These are phyloP conservation scores for Ustulina deusta DNA, from an alignment of 2,329 filamentous ascomycete genomes.

Conservation along the genomic window DNA sequence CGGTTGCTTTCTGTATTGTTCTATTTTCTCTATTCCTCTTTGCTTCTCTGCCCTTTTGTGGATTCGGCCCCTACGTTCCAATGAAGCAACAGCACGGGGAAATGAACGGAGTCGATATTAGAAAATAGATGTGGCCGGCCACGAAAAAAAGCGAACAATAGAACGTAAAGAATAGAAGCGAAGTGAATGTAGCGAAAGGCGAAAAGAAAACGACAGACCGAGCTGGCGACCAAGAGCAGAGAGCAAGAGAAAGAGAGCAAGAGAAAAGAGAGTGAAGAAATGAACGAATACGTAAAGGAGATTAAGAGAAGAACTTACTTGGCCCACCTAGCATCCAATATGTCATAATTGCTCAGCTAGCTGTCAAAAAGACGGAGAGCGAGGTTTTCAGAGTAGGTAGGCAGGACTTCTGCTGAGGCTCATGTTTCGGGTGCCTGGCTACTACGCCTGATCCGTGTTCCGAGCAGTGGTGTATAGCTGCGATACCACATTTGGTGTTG, in stretches of 20 bases:
- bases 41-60: background rate
- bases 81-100: constrained; percentile 12
- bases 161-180: constrained; percentile 19
- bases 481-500: constrained; percentile 32
- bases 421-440: constrained; percentile 31
- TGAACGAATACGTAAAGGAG: constrained; percentile 1
- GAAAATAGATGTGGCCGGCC: constrained; percentile 45
- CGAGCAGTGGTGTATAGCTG: constrained; percentile 28
- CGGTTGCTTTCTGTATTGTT: constrained; percentile 13
- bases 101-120: constrained; percentile 28
- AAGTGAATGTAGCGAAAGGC: constrained; percentile 40
- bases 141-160: constrained; percentile 28
- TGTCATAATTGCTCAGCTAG: constrained; percentile 14
- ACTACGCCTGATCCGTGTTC: constrained; percentile 31
- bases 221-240: constrained; percentile 42
- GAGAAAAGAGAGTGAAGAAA: constrained; percentile 23
- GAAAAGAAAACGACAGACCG: constrained; percentile 37
- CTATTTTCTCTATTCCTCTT: constrained; percentile 20
- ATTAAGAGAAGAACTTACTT: constrained; percentile 21
- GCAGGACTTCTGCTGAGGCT: constrained; percentile 25
- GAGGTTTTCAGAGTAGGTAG: constrained; percentile 15
- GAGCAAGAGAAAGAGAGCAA: constrained; percentile 33
- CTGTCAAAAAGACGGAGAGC: constrained; percentile 22
- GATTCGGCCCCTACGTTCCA: constrained; percentile 26
- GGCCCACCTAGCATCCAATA: background rate